Conservation (phyloP, 2,329 filamentous ascomycete species). For the Curvularia verruculosa region DNA sequence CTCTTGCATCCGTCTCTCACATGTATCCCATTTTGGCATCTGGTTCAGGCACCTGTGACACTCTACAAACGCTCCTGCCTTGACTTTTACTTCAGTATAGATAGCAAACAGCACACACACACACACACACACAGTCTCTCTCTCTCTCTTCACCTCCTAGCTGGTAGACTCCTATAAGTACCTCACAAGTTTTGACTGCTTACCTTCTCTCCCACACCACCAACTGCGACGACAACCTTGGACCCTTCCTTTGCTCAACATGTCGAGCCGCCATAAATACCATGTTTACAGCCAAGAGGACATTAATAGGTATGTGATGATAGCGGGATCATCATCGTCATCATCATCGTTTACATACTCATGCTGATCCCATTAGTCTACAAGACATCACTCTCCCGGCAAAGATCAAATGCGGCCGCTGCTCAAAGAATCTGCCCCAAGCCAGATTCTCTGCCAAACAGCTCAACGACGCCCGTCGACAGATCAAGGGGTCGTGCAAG, state of each 20-base stretch:
- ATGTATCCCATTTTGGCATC: background rate
- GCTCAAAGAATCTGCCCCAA: constrained; percentile 50
- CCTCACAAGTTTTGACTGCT: background rate
- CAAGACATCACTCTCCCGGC: constrained; percentile 27
- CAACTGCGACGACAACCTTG: background rate
- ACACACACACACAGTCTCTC: background rate
- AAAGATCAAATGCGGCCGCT: constrained; percentile 55
- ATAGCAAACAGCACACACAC: background rate
- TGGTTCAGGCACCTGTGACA: background rate
- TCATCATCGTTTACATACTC: no score
- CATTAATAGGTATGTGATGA: constrained; percentile 17
- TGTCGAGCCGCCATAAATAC: constrained; percentile 12
- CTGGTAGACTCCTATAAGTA: background rate
- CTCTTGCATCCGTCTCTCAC: background rate
- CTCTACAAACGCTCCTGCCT: constrained; percentile 7
- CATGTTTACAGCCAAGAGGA: constrained; percentile 19
- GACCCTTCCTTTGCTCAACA: background rate
- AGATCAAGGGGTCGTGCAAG: constrained; percentile 15
- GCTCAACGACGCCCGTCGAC: constrained; percentile 43
- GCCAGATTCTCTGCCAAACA: constrained; percentile 57
- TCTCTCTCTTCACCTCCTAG: background rate
- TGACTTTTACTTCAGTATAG: constrained; percentile 9
- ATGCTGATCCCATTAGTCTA: constrained; percentile 18
- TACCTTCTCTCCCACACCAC: background rate
- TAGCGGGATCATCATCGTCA: no score